Evolutionary conservation across 2,329 filamentous ascomycete species (phyloP), one percentile per base, ranked within the genome.

Genomic region (Hymenoscyphus linearis): DNA sequence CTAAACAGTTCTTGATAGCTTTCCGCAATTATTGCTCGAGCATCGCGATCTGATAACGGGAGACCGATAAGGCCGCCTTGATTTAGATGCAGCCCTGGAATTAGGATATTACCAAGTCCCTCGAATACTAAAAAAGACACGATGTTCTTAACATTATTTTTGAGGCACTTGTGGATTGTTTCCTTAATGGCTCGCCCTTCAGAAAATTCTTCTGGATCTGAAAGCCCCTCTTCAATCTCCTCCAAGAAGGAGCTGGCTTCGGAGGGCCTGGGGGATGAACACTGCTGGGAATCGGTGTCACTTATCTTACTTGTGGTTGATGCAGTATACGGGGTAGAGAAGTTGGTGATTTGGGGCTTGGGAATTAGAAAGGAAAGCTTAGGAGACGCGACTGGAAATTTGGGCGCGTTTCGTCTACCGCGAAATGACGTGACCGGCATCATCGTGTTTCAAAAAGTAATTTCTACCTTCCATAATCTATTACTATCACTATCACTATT

Each of bases 1-100:
- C 75, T 75, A 56, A 69, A 77, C 1, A 77, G 75, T 0, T 72
- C 72, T 50, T 73, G 50, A 56, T 64, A 64, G 31, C 66, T 65
- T 13, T 58, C 64, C 13, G 37, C 58, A 10, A 64, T 62, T 34
- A 71, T 61, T 2, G 59, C 35, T 25, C 67, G 52, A 4, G 68
- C 68, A 62, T 70, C 66, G 14, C 63, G 60, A 40, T 67, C 63
- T 1, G 63, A 63, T 4, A 73, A 56, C 3, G 71, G 71, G 12
- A 72, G 64, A 3, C 59, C 63, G 37, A 72, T 65, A 0, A 16
- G 14, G 16, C 63, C 70, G 35, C 65, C 59, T 25, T 54, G 55
- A 18, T 66, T 65, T 18, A 72, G 55, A 18, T 58, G 62, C 4
- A 72, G 52, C 12, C 66, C 68, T 9, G 67, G 71, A 36, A 71